phyloP scores from a whole-genome alignment of 768 basidiomycete genomes.

The Podaxis mareebaensis region DNA sequence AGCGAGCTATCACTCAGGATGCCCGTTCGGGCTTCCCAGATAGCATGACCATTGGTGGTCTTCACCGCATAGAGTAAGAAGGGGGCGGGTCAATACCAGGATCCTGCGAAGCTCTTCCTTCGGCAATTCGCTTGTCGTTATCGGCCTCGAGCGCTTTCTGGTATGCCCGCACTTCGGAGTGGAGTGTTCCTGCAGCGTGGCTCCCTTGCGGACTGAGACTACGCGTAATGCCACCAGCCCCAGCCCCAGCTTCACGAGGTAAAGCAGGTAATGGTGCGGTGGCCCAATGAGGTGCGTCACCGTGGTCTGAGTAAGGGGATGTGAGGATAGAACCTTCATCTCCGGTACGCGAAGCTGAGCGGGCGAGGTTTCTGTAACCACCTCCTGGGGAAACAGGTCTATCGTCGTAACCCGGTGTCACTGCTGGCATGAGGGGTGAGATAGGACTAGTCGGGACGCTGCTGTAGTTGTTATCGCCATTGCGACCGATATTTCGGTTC shows the following conservation, averaged over 20 bases:
- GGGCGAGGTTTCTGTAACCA: background rate
- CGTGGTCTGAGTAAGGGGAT: conserved; percentile 11
- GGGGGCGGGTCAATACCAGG: conserved; percentile 6
- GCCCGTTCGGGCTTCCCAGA: background rate
- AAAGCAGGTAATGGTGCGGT: conserved; percentile 2
- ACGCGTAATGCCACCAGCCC: background rate
- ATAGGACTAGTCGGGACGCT: background rate
- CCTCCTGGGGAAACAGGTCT: background rate
- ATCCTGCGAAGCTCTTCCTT: background rate
- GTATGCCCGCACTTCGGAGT: conserved; percentile 23
- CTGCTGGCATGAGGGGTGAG: conserved; percentile 10
- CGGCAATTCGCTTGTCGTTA: background rate
- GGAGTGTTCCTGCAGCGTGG: conserved; percentile 17
- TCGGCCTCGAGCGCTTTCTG: conserved; percentile 30
- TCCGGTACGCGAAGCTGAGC: conserved; percentile 2
- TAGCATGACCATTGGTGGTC: no score
- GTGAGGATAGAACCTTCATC: conserved; percentile 10
- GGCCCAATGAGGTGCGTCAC: background rate
- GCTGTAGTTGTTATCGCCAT: background rate
- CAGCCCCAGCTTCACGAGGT: conserved; percentile 2
- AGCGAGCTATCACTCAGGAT: background rate
- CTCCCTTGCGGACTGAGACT: conserved; percentile 1
- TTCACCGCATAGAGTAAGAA: conserved; percentile 12
- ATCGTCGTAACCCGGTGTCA: conserved; percentile 6
- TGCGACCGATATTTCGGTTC: conserved; percentile 6